Percentiles rank a stretch among this genome's conserved stretches.
phyloP scores from a whole-genome alignment of 2,329 filamentous ascomycete genomes.

The Fonsecaea multimorphosa region DNA sequence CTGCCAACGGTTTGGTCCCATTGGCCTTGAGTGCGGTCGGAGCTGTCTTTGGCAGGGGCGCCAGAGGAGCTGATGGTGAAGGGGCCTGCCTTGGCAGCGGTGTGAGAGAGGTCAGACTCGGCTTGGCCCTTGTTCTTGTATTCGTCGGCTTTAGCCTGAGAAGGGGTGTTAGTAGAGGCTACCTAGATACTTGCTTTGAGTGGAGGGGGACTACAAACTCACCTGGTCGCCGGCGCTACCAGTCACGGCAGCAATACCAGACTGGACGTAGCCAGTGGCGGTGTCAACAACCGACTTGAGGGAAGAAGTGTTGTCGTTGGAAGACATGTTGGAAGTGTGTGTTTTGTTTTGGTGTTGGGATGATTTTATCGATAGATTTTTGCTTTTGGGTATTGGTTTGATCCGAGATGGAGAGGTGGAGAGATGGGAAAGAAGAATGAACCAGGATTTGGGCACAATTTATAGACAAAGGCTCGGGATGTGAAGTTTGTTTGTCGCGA shows the following conservation, averaged over 20 bases:
- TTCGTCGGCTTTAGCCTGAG: slow-evolving; percentile 60
- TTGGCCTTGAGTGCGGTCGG: slow-evolving; percentile 71
- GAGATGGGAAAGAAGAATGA: background rate
- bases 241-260: slow-evolving; percentile 72
- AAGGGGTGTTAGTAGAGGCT: background rate
- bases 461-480: slow-evolving; percentile 10
- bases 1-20: slow-evolving; percentile 89
- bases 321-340: slow-evolving; percentile 26
- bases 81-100: slow-evolving; percentile 74
- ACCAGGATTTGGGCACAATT: slow-evolving; percentile 3
- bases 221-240: slow-evolving; percentile 73
- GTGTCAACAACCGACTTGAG: slow-evolving; percentile 78
- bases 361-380: background rate
- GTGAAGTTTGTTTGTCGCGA: slow-evolving; percentile 7
- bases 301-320: slow-evolving; percentile 65
- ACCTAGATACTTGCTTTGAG: background rate
- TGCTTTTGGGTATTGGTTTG: background rate
- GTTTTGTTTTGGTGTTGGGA: slow-evolving; percentile 13
- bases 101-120: slow-evolving; percentile 76
- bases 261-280: slow-evolving; percentile 75
- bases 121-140: slow-evolving; percentile 69
- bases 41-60: slow-evolving; percentile 72
- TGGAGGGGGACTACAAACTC: slow-evolving; percentile 28
- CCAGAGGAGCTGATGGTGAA: slow-evolving; percentile 72
- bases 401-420: slow-evolving; percentile 2